Evolutionary conservation across 768 basidiomycete genomes (phyloP).

Genomic region (Pleurotus tuber-regium): DNA sequence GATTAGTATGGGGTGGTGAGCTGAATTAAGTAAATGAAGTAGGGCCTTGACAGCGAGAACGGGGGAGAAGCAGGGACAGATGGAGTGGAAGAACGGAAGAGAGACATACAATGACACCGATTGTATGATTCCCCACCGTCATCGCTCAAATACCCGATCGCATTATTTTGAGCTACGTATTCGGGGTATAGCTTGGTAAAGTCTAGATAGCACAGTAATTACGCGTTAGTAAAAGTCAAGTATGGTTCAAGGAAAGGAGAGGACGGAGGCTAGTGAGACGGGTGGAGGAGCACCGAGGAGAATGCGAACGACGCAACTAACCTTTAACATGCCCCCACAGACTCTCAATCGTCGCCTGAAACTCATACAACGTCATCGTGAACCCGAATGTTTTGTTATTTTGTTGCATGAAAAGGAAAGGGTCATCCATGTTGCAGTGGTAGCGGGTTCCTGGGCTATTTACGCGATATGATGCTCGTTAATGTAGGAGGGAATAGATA

Average conservation of each 20-base stretch:
- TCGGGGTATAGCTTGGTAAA: conserved; percentile 55
- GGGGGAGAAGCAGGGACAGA: neutral
- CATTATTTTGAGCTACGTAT: conserved; percentile 55
- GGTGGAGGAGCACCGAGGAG: too few relatives aligned
- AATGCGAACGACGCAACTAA: too few relatives aligned
- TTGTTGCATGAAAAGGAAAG: conserved; percentile 71
- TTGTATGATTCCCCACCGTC: conserved; percentile 62
- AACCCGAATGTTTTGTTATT: conserved; percentile 71
- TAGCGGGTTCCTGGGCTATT: conserved; percentile 67
- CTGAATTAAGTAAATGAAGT: too few relatives aligned
- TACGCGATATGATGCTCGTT: conserved; percentile 26
- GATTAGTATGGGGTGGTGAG: too few relatives aligned
- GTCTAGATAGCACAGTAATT: too few relatives aligned
- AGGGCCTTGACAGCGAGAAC: neutral
- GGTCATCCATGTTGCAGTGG: conserved; percentile 70
- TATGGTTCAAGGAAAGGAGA: conserved; percentile 11
- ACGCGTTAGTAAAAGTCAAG: neutral
- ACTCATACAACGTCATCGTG: conserved; percentile 75
- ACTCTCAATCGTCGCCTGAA: conserved; percentile 69
- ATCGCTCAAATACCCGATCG: conserved; percentile 52
- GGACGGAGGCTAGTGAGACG: conserved; percentile 15
- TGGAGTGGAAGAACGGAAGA: conserved; percentile 33
- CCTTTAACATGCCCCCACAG: conserved; percentile 72
- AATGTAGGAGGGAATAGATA: conserved; percentile 19
- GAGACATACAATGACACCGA: conserved; percentile 71